Conservation (phyloP, 2,329 filamentous ascomycete genomes). For the Sclerotinia trifoliorum region DNA sequence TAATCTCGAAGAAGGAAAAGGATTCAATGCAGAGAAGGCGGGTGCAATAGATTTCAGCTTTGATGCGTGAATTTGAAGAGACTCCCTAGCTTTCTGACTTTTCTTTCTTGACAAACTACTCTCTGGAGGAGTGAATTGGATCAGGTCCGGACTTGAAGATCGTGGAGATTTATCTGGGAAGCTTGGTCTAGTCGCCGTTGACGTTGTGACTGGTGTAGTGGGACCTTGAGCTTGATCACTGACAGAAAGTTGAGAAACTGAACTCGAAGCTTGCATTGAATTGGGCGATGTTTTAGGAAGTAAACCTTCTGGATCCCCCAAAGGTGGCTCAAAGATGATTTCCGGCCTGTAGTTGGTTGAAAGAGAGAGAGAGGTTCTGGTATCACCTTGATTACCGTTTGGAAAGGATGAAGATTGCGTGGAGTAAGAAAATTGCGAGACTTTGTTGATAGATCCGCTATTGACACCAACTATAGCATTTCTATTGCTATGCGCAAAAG, state of each 20-base stretch:
- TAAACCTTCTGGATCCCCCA: background rate
- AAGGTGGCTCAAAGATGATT: background rate
- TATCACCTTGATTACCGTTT: conserved; percentile 13
- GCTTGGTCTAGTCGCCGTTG: background rate
- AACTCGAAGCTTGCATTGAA: background rate
- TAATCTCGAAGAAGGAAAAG: background rate
- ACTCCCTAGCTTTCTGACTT: background rate
- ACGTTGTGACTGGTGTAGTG: background rate
- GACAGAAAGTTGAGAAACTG: background rate
- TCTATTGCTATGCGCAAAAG: background rate
- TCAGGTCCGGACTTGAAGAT: conserved; percentile 5
- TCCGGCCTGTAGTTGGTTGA: background rate
- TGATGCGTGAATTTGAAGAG: background rate
- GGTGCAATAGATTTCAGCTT: background rate
- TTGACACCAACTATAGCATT: background rate
- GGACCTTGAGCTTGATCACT: background rate
- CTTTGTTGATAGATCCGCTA: background rate
- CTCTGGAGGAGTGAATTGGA: conserved; percentile 9
- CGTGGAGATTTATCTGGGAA: background rate
- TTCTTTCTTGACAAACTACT: background rate
- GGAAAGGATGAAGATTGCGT: background rate
- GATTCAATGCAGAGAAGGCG: background rate
- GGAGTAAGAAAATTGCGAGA: background rate
- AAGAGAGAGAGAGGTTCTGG: background rate
- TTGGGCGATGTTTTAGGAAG: background rate